phyloP scores from a whole-genome alignment of 768 basidiomycete species.

The Macrolepiota albuminosa region DNA sequence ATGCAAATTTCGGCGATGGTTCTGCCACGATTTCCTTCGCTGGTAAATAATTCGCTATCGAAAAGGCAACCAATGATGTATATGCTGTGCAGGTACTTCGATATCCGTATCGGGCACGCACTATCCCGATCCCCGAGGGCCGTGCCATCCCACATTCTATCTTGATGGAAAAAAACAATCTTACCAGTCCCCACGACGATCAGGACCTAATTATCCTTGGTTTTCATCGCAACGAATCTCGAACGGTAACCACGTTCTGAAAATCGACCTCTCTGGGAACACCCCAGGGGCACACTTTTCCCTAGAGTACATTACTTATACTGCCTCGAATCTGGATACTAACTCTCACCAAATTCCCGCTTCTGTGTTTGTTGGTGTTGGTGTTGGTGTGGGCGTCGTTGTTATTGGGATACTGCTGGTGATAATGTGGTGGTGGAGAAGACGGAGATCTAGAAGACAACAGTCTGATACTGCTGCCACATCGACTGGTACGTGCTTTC shows the following conservation, averaged over 20 bases:
- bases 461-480: not conserved
- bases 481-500: not conserved
- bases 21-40: not conserved
- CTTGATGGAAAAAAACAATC: not conserved
- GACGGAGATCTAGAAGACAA: not conserved
- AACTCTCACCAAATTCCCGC: not conserved
- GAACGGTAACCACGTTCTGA: not conserved
- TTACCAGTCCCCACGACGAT: not conserved
- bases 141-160: not conserved
- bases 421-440: not conserved
- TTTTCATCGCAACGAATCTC: not conserved
- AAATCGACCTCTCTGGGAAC: slow-evolving; percentile 1
- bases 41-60: not conserved
- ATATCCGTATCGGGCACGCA: not conserved
- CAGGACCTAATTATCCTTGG: slow-evolving; percentile 1
- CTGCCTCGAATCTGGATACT: not conserved
- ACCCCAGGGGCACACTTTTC: not conserved
- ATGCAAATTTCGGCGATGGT: not conserved
- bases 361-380: slow-evolving; percentile 1
- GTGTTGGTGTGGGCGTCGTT: not conserved
- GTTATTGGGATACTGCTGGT: not conserved
- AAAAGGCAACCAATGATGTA: not conserved
- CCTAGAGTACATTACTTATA: not conserved
- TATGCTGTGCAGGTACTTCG: not conserved
- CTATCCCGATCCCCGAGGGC: not conserved